Conservation (phyloP, 2,329 filamentous ascomycete genomes). For the Penicillium sp. region DNA sequence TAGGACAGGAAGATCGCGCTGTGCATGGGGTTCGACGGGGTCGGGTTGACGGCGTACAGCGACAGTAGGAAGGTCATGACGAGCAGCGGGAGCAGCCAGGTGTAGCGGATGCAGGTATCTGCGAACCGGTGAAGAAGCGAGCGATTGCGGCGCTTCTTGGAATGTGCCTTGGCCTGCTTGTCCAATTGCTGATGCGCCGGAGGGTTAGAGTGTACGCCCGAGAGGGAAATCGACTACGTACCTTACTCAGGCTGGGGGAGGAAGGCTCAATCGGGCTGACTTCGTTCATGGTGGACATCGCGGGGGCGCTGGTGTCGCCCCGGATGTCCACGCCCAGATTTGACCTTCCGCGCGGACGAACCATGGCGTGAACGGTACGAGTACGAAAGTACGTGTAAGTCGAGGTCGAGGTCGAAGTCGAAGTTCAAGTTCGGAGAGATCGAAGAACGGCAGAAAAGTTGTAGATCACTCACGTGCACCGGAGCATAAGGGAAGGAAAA, state of each 20-base stretch:
- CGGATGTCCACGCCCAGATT: constrained; percentile 46
- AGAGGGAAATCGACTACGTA: constrained; percentile 17
- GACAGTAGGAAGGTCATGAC: constrained; percentile 60
- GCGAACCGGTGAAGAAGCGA: constrained; percentile 44
- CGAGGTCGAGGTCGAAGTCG: not conserved
- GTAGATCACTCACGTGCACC: not conserved
- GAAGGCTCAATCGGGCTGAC: constrained; percentile 31
- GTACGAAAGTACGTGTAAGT: not conserved
- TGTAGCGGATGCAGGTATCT: constrained; percentile 47
- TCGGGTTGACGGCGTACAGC: constrained; percentile 71
- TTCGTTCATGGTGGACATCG: constrained; percentile 44
- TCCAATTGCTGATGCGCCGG: constrained; percentile 20
- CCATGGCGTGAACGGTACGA: constrained; percentile 25
- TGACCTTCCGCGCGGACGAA: constrained; percentile 41
- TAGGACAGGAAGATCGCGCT: constrained; percentile 89
- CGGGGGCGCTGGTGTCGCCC: constrained; percentile 45
- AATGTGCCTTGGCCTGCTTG: constrained; percentile 33
- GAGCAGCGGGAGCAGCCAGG: constrained; percentile 64
- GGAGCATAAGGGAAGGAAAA: not conserved
- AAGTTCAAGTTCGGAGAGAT: not conserved
- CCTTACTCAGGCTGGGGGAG: constrained; percentile 30
- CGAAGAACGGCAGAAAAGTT: not conserved
- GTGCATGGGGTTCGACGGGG: constrained; percentile 70
- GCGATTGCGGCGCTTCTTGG: constrained; percentile 44
- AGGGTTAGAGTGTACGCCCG: constrained; percentile 4